Base-by-base conservation (phyloP, 495 filamentous ascomycete genomes). In the Penicillium samsonianum region DNA sequence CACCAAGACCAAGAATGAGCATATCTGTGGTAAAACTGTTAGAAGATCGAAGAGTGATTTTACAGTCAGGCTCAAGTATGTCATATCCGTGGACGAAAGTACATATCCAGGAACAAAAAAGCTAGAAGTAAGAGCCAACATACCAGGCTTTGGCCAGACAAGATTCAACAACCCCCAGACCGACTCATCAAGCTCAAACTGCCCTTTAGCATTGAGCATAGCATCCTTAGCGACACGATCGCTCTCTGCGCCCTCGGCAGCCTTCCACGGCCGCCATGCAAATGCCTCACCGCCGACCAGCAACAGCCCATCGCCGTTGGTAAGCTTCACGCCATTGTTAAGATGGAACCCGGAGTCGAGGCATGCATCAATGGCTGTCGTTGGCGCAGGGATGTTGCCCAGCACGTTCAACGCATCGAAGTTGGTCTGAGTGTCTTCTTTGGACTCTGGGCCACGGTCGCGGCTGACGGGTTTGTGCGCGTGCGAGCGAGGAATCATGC, bases 91-190 rank as follows among this genome's bases (percentile, higher is more conserved):
- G 41, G 50, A 55, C 46, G 19, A 14, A 17, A 51, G 40, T 40
- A 55, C 38, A 58, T 50, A 51, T 35, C 55, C 17, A 46, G 28
- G n/a, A 19, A 6, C 40, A 47, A 30, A 53, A 35, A 42, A 42
- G 26, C 31, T 28, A 38, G 26, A 48, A 11, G 9, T 22, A 40
- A 37, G 28, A 47, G 43, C 55, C 43, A 49, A 78, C 85, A 55
- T 75, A 96, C 91, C 92, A 64, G 94, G 94, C 69, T 94, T 87
- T 58, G 94, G 94, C 89, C 89, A 96, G 25, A 96, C 78, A 59
- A 92, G 42, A 37, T 83, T 82, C 69, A 98, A 73, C 48, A 96
- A 42, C 0, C 89, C 92, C 80, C 91, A 95, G 31, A 76, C 87
- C 46, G 71, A 65, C 60, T 87, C 87, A 44, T 77, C 75, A 7